Percentiles rank a stretch among this genome's conserved stretches.
Conservation (phyloP, 2,329 filamentous ascomycete genomes). For the Stemphylium lycopersici region DNA sequence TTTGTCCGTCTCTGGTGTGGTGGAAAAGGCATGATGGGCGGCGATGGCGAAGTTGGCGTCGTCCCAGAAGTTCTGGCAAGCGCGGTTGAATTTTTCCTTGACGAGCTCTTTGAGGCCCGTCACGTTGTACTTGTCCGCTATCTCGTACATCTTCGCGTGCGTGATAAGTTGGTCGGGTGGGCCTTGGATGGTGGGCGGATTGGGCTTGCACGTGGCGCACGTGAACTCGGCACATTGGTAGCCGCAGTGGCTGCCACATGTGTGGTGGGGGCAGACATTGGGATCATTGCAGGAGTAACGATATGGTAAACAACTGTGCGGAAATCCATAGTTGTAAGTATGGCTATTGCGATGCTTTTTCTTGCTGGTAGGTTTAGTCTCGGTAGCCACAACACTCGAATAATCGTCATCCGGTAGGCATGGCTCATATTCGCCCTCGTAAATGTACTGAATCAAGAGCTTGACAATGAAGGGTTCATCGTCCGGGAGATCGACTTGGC, state of each 20-base stretch:
- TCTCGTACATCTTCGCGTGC: conserved; percentile 1
- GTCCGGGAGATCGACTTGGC: neutral
- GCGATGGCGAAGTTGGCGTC: neutral
- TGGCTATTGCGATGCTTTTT: too few relatives aligned
- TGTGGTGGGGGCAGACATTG: too few relatives aligned
- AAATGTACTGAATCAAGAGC: neutral
- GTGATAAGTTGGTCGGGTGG: neutral
- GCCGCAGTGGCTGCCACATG: neutral
- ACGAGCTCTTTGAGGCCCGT: neutral
- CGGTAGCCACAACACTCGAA: too few relatives aligned
- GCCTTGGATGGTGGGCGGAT: neutral
- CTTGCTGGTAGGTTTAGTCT: neutral
- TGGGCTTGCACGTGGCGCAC: neutral
- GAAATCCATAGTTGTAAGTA: too few relatives aligned
- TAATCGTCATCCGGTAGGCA: too few relatives aligned
- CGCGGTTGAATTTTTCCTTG: neutral
- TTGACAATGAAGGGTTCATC: neutral
- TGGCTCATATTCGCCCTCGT: neutral
- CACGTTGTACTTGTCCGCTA: conserved; percentile 5
- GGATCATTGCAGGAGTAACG: too few relatives aligned
- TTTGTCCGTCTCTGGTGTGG: neutral
- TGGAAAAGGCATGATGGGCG: neutral
- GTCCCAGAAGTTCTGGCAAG: neutral
- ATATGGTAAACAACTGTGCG: too few relatives aligned
- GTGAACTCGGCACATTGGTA: too few relatives aligned